Conservation (phyloP, 192 early-diverging fungal species). For the Allomyces macrogynus region DNA sequence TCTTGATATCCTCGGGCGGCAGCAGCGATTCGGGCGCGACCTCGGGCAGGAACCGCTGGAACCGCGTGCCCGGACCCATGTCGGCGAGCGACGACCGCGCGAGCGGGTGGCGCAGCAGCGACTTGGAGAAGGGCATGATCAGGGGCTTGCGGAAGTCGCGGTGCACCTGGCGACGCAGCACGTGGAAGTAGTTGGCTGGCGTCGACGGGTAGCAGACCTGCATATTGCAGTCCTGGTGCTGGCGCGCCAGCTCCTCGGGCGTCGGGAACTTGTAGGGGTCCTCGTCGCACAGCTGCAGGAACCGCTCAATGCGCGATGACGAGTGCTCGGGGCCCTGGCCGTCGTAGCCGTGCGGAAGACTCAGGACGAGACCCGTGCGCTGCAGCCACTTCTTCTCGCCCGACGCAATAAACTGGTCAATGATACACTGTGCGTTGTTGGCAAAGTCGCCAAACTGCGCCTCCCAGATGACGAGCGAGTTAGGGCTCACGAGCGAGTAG, state of each 20-base stretch:
- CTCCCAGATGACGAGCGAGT: slow-evolving; percentile 89
- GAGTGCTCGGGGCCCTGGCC: slow-evolving; percentile 98
- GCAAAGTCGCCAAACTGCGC: slow-evolving; percentile 98
- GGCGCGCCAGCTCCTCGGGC: slow-evolving; percentile 59
- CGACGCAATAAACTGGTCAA: slow-evolving; percentile 90
- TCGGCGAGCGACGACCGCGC: slow-evolving; percentile 67
- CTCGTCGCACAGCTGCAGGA: slow-evolving; percentile 86
- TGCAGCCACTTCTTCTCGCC: slow-evolving; percentile 98
- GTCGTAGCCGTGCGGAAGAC: slow-evolving; percentile 94
- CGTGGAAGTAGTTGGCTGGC: slow-evolving; percentile 94
- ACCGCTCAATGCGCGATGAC: slow-evolving; percentile 83
- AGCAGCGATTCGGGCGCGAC: slow-evolving; percentile 56
- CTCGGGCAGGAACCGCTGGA: slow-evolving; percentile 87
- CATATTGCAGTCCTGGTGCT: slow-evolving; percentile 98
- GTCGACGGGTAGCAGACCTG: slow-evolving; percentile 92
- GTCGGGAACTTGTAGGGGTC: slow-evolving; percentile 67
- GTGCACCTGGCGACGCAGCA: slow-evolving; percentile 80
- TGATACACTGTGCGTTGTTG: slow-evolving; percentile 91
- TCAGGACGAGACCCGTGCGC: slow-evolving; percentile 79
- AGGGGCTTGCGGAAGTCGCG: slow-evolving; percentile 95
- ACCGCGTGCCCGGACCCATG: slow-evolving; percentile 57
- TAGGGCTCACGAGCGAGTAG: slow-evolving; percentile 84
- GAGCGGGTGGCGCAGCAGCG: slow-evolving; percentile 78
- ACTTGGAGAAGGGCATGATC: slow-evolving; percentile 59
- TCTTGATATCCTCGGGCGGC: slow-evolving; percentile 66